Percentiles rank a stretch among this genome's conserved stretches.
Conservation (phyloP, 2,329 filamentous ascomycete species). For the Colletotrichum echinochloae region DNA sequence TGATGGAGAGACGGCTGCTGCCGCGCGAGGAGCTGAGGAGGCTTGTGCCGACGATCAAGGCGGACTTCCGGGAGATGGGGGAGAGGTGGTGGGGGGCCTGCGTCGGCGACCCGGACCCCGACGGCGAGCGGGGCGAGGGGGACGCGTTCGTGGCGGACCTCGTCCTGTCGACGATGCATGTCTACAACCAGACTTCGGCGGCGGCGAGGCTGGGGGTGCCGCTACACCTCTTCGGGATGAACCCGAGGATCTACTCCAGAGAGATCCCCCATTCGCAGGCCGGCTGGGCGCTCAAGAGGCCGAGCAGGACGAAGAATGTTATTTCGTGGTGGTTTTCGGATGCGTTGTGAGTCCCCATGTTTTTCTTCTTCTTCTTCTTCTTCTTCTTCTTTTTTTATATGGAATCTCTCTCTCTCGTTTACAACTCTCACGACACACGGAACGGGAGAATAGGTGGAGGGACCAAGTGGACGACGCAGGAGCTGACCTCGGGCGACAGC, state of each 20-base stretch:
- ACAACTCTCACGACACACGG: neutral
- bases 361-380: neutral
- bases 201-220: conserved; percentile 70
- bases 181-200: conserved; percentile 45
- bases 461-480: too few species aligned
- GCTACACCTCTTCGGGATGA: conserved; percentile 77
- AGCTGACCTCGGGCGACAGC: conserved; percentile 12
- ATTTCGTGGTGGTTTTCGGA: conserved; percentile 33
- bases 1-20: conserved; percentile 39
- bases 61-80: conserved; percentile 42
- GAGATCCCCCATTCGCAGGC: conserved; percentile 37
- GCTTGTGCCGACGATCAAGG: conserved; percentile 31
- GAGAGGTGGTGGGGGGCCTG: conserved; percentile 42
- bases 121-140: neutral
- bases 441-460: neutral
- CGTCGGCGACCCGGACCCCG: conserved; percentile 25
- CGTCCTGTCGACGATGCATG: conserved; percentile 46
- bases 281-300: conserved; percentile 20
- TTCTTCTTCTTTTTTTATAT: too few species aligned
- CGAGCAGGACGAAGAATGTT: conserved; percentile 15
- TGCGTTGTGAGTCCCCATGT: conserved; percentile 16
- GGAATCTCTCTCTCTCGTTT: neutral
- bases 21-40: conserved; percentile 37
- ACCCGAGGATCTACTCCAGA: conserved; percentile 30
- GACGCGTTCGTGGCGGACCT: conserved; percentile 44